These are phyloP conservation scores for Sarocladium oryzae DNA, from an alignment of 2,329 filamentous ascomycete species.

Conservation along the genomic window DNA sequence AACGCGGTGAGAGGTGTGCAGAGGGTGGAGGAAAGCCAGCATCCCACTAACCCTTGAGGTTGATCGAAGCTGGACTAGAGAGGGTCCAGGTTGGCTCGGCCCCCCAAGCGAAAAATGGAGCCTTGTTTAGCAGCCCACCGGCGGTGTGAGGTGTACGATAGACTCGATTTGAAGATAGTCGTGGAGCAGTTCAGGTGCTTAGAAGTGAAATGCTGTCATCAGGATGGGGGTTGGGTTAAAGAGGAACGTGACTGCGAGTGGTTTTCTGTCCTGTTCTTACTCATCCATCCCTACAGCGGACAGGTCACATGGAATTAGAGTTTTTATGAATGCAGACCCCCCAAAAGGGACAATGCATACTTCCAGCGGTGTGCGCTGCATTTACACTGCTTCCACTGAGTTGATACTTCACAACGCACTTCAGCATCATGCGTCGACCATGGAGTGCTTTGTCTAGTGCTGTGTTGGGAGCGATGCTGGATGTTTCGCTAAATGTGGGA, in stretches of 20 bases:
- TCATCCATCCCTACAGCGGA: background rate
- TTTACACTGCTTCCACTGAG: no score
- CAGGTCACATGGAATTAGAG: background rate
- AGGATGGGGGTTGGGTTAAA: background rate
- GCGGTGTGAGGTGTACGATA: slow-evolving; percentile 2
- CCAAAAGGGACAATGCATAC: background rate
- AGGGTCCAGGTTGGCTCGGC: slow-evolving; percentile 1
- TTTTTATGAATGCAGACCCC: background rate
- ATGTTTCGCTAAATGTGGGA: no score
- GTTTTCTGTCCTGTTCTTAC: slow-evolving; percentile 2
- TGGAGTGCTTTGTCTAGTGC: no score
- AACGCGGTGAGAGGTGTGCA: slow-evolving; percentile 6
- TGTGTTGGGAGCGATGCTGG: no score
- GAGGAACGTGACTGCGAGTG: background rate
- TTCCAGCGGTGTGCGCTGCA: background rate
- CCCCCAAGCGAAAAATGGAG: background rate
- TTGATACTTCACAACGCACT: no score
- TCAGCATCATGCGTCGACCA: no score
- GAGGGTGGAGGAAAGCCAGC: background rate
- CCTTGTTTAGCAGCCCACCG: background rate
- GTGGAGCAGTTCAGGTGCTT: background rate
- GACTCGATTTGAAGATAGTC: slow-evolving; percentile 1
- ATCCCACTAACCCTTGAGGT: slow-evolving; percentile 4
- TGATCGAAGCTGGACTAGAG: background rate
- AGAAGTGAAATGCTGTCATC: slow-evolving; percentile 5